Conservation (phyloP, 208 protist genomes). For the Leishmania turanica region DNA sequence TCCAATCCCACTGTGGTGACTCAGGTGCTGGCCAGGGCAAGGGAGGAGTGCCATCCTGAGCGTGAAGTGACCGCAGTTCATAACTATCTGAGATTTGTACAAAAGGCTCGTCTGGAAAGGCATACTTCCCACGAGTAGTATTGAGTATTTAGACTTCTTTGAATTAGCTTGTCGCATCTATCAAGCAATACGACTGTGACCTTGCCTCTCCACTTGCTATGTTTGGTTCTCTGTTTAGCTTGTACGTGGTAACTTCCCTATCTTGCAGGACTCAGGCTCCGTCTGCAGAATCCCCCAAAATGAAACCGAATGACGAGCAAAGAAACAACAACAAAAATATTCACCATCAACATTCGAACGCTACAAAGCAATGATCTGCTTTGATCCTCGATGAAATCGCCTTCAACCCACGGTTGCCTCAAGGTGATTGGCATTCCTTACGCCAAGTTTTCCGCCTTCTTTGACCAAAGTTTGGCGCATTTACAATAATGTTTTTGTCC, state of each 20-base stretch:
- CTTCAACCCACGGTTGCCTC: too few species aligned
- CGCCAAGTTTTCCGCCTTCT: neutral
- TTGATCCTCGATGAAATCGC: neutral
- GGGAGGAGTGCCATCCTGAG: neutral
- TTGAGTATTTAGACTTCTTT: neutral
- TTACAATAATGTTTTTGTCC: neutral
- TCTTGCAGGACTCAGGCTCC: neutral
- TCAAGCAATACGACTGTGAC: neutral
- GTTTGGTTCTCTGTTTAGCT: neutral
- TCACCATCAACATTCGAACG: too few species aligned
- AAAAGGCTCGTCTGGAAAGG: slow-evolving; percentile 11
- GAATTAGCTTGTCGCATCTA: neutral
- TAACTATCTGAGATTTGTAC: slow-evolving; percentile 11
- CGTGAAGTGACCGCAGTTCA: neutral
- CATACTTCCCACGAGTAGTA: neutral
- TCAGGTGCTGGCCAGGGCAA: neutral
- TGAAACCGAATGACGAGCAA: neutral
- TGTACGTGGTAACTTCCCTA: neutral
- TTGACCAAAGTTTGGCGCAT: neutral
- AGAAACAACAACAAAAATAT: neutral
- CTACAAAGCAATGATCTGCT: neutral
- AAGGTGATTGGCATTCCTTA: neutral
- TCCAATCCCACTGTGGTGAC: neutral
- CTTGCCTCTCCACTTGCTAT: slow-evolving; percentile 7
- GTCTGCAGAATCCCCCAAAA: neutral